Conservation (phyloP, 768 basidiomycete species). For the Guyanaporus albipodus region DNA sequence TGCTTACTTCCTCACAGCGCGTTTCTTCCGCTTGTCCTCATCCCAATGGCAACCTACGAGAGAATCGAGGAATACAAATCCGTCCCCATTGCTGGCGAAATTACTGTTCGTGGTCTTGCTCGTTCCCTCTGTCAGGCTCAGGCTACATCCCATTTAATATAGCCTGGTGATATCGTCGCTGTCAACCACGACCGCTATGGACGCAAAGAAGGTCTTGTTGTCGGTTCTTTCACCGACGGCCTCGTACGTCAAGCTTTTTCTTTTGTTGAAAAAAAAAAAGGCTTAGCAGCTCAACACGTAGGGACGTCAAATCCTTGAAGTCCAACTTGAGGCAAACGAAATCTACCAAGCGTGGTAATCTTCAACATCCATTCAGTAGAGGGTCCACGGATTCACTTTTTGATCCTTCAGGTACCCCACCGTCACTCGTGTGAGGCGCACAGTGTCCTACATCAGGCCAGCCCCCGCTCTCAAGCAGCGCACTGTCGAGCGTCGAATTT, state of each 20-base stretch:
- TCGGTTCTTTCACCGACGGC: constrained; percentile 70
- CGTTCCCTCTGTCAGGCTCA: too few relatives aligned
- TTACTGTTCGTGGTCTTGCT: constrained; percentile 25
- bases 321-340: constrained; percentile 69
- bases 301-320: constrained; percentile 81
- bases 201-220: constrained; percentile 73
- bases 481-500: constrained; percentile 71
- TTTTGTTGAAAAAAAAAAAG: too few relatives aligned
- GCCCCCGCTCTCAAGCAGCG: constrained; percentile 41
- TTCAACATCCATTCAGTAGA: not conserved
- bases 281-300: constrained; percentile 28
- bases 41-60: constrained; percentile 38
- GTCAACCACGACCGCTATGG: constrained; percentile 62
- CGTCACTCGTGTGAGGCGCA: constrained; percentile 74
- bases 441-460: constrained; percentile 57
- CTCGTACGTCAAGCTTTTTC: constrained; percentile 42
- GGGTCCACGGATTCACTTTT: too few relatives aligned
- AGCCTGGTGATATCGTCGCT: constrained; percentile 82
- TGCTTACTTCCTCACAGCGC: constrained; percentile 25
- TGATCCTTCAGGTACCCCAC: constrained; percentile 68
- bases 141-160: too few relatives aligned
- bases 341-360: constrained; percentile 65
- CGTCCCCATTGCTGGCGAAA: constrained; percentile 32
- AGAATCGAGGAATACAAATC: constrained; percentile 30
- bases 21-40: constrained; percentile 20